Conservation (phyloP, 1,284 basidiomycete genomes). For the Cryptococcus sp. region DNA sequence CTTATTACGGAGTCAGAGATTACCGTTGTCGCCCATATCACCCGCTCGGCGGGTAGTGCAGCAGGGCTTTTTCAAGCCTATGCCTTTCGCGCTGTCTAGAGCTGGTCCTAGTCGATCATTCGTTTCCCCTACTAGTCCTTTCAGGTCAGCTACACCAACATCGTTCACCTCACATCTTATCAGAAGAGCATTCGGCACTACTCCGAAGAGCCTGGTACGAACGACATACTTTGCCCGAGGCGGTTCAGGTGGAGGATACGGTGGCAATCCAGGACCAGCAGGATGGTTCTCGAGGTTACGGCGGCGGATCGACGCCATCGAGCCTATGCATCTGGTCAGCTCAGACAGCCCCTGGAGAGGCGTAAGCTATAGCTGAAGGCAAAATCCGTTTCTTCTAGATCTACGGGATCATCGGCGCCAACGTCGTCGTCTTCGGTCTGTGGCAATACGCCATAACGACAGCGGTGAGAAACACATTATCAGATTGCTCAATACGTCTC, state of each 20-base stretch:
- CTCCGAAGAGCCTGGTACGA: conserved; percentile 11
- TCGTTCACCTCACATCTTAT: not conserved
- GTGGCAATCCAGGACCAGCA: conserved; percentile 2
- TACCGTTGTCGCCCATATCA: too few relatives aligned
- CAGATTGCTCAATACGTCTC: not conserved
- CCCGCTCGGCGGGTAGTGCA: too few relatives aligned
- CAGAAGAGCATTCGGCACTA: conserved; percentile 7
- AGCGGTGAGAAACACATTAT: conserved; percentile 31
- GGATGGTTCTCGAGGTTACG: conserved; percentile 27
- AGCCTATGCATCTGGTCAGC: conserved; percentile 33
- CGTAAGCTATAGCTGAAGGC: not conserved
- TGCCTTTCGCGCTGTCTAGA: too few relatives aligned
- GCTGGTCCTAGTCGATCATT: too few relatives aligned
- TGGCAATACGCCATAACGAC: conserved; percentile 50
- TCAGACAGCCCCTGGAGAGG: not conserved
- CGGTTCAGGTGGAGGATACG: conserved; percentile 15
- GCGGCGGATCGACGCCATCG: conserved; percentile 32
- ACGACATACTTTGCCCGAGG: conserved; percentile 24
- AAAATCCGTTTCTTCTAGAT: conserved; percentile 19
- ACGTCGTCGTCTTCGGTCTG: conserved; percentile 44
- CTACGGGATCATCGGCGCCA: conserved; percentile 46
- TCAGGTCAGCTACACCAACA: not conserved
- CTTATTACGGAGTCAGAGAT: too few relatives aligned
- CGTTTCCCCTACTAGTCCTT: not conserved
- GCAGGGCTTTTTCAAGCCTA: too few relatives aligned